Evolutionary conservation across 352 stramenopile species (phyloP).

Genomic region (Aphanomyces astaci): DNA sequence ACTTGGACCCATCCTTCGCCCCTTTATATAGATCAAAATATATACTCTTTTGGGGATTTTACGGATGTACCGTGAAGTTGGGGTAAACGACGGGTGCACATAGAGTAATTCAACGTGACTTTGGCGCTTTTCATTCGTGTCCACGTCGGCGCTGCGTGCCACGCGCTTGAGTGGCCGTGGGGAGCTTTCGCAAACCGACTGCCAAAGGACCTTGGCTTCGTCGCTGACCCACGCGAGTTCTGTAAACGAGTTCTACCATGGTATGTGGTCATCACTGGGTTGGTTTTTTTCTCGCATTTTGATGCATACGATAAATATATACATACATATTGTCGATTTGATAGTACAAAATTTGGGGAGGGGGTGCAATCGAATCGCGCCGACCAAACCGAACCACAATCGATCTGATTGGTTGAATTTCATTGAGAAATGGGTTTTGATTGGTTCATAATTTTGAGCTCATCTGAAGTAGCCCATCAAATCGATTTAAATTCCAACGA

Average conservation of each 20-base stretch:
- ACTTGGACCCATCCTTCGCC: conserved; percentile 73
- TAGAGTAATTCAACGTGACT: conserved; percentile 70
- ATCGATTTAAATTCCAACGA: too few relatives aligned
- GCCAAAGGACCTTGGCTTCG: conserved; percentile 43
- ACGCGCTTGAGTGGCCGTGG: conserved; percentile 56
- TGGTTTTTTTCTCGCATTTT: too few relatives aligned
- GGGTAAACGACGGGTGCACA: conserved; percentile 29
- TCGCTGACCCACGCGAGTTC: conserved; percentile 40
- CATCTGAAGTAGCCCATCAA: too few relatives aligned
- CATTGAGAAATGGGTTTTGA: too few relatives aligned
- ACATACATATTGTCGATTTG: too few relatives aligned
- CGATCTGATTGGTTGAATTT: too few relatives aligned
- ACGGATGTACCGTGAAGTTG: not conserved
- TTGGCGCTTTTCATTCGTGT: conserved; percentile 67
- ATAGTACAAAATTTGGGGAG: too few relatives aligned
- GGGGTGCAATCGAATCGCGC: not conserved
- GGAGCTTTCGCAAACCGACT: conserved; percentile 44
- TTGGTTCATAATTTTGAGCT: too few relatives aligned
- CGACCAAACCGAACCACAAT: not conserved
- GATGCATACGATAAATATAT: too few relatives aligned
- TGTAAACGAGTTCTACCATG: conserved; percentile 37
- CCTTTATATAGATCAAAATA: conserved; percentile 25
- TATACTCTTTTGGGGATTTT: not conserved
- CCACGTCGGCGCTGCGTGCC: conserved; percentile 72
- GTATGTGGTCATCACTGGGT: too few relatives aligned